Base-by-base conservation (phyloP, 1,139 yeast species). In the Suhomyces ambrosiae region DNA sequence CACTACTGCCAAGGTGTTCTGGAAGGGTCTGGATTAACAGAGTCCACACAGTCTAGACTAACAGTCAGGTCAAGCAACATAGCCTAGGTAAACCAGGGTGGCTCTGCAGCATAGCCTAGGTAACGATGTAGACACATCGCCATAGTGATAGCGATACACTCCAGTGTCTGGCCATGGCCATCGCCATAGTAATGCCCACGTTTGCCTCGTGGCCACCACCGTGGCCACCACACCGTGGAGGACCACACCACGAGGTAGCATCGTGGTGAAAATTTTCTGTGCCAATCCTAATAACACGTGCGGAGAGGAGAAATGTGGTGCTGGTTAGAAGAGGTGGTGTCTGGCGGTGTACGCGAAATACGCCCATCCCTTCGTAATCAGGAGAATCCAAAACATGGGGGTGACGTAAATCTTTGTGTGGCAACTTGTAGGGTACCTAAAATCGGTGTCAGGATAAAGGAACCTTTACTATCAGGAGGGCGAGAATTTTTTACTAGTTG, bases 391-490 rank as follows among this genome's bases (percentile, higher is more conserved):
- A 34, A 34, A 34, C 37, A 34, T 28, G 25, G 8, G 27, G 35
- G 30, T 32, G 35, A 27, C 30, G 30, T 23, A 28, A 16, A 28
- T 4, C 11, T 18, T 11, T 6, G 22, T 18, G 23, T 19, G 31
- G 23, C 31, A 24, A 24, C 14, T n/a, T 4, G 15, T n/a, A 12
- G 27, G 24, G 28, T 25, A 19, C 26, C 26, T 19, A 32, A 15
- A 17, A 13, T 9, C 23, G 14, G 27, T 27, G 9, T 16, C 27
- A n/a, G 9, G 8, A 29, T 19, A 21, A 4, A 14, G 7, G 19
- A 27, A 26, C 41, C 41, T 26, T 27, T 13, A 13, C 9, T 37
- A 33, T 8, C 37, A 18, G 39, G 39, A 36, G 10, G 16, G 16
- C 7, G 21, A 23, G 23, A 10, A n/a, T 31, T 31, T 31, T 25